Percentiles rank a stretch among this genome's conserved stretches.
Evolutionary conservation across 2,329 filamentous ascomycete species (phyloP).

Genomic region (Colletotrichum destructivum): DNA sequence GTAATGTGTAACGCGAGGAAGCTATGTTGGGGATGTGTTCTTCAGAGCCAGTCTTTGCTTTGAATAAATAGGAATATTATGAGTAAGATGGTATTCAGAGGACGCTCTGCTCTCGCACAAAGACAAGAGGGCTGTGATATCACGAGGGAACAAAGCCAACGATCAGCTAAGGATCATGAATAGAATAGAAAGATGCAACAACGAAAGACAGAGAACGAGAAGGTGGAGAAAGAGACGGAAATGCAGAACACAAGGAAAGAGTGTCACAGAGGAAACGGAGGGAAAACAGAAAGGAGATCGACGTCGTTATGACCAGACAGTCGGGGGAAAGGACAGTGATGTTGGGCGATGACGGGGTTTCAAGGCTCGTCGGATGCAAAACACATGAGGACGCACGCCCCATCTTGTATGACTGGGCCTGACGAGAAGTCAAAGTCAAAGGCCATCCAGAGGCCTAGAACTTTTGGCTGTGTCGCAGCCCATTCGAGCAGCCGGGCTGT

Average conservation of each 20-base stretch:
- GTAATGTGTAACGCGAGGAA: background rate
- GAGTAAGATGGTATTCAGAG: conserved; percentile 5
- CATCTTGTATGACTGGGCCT: conserved; percentile 39
- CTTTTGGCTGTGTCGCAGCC: conserved; percentile 23
- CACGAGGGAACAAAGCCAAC: conserved; percentile 13
- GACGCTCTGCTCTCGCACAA: conserved; percentile 4
- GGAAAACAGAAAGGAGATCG: conserved; percentile 23
- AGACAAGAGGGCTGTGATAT: conserved; percentile 1
- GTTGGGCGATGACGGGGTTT: conserved; percentile 23
- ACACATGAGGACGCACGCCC: conserved; percentile 23
- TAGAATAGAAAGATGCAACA: conserved; percentile 11
- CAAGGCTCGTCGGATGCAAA: conserved; percentile 36
- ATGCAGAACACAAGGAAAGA: conserved; percentile 31
- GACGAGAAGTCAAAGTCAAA: background rate
- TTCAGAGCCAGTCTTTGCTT: conserved; percentile 2
- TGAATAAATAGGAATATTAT: conserved; percentile 23
- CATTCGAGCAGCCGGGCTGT: conserved; percentile 36
- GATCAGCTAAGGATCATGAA: conserved; percentile 23
- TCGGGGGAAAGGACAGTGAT: background rate
- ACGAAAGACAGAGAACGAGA: conserved; percentile 9
- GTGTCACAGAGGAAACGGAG: conserved; percentile 24
- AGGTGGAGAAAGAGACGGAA: conserved; percentile 21
- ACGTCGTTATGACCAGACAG: conserved; percentile 37
- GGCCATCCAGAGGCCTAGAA: conserved; percentile 20
- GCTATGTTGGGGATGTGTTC: background rate